phyloP scores from a whole-genome alignment of 495 filamentous ascomycete species.

The Talaromyces trachyspermus region DNA sequence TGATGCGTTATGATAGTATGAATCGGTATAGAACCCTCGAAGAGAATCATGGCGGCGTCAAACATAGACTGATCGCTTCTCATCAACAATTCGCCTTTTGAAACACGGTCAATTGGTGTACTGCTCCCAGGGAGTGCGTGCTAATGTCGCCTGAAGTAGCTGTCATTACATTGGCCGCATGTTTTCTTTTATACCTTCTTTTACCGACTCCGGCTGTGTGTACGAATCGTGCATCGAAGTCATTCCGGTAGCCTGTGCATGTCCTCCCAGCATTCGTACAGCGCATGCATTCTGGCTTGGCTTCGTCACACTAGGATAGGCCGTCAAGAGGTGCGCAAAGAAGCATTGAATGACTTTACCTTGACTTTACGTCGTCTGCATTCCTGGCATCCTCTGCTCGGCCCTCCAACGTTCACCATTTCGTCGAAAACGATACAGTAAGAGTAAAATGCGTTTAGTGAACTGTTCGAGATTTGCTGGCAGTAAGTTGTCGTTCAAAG shows the following conservation, averaged over 20 bases:
- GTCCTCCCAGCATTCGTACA: neutral
- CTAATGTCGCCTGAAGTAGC: too few relatives aligned
- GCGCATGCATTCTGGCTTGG: neutral
- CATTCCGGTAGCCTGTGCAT: neutral
- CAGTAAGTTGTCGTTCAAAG: neutral
- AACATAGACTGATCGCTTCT: neutral
- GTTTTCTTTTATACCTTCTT: neutral
- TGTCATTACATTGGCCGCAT: too few relatives aligned
- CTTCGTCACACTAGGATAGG: neutral
- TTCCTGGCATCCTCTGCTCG: neutral
- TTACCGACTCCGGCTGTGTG: neutral
- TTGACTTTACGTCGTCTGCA: conserved; percentile 3
- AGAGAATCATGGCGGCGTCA: neutral
- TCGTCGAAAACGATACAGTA: neutral
- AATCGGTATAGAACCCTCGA: neutral
- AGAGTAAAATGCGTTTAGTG: neutral
- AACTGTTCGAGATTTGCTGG: neutral
- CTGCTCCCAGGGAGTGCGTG: too few relatives aligned
- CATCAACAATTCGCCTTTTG: neutral
- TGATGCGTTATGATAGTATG: neutral
- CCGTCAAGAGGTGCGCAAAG: neutral
- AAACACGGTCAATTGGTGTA: neutral
- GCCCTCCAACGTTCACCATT: neutral
- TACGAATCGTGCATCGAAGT: neutral
- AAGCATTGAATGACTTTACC: neutral